Evolutionary conservation across 257 asterid species (phyloP).

Genomic region (Solanum chmielewskii): DNA sequence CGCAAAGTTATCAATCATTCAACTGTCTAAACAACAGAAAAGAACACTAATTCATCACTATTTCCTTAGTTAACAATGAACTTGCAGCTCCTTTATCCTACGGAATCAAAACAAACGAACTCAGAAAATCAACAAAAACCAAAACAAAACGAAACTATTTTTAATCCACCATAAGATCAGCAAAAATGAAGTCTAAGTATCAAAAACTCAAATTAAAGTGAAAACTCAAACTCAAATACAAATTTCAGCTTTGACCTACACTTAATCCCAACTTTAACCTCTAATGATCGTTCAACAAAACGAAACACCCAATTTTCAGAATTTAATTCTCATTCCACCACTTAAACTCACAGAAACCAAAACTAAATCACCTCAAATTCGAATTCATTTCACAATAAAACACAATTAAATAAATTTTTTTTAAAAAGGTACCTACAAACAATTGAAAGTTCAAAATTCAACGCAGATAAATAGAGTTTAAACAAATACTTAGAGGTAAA

Average conservation of each 20-base stretch:
- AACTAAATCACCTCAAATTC: neutral
- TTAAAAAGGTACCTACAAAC: neutral
- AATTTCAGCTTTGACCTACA: neutral
- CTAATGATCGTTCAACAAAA: neutral
- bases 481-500: neutral
- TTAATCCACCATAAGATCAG: neutral
- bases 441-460: neutral
- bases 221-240: neutral
- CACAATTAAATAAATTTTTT: neutral
- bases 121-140: neutral
- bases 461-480: neutral
- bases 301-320: neutral
- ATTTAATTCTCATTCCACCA: neutral
- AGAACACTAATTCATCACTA: neutral
- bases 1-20: slow-evolving; percentile 9
- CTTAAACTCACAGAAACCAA: neutral
- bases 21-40: slow-evolving; percentile 11
- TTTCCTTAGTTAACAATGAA: neutral
- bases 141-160: neutral
- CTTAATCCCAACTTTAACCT: neutral
- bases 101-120: neutral
- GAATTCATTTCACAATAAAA: neutral
- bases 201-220: neutral
- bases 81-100: neutral
- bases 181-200: neutral